These are phyloP conservation scores for Mycosarcoma mackinlayi DNA, from an alignment of 1,284 basidiomycete genomes.

Conservation along the genomic window DNA sequence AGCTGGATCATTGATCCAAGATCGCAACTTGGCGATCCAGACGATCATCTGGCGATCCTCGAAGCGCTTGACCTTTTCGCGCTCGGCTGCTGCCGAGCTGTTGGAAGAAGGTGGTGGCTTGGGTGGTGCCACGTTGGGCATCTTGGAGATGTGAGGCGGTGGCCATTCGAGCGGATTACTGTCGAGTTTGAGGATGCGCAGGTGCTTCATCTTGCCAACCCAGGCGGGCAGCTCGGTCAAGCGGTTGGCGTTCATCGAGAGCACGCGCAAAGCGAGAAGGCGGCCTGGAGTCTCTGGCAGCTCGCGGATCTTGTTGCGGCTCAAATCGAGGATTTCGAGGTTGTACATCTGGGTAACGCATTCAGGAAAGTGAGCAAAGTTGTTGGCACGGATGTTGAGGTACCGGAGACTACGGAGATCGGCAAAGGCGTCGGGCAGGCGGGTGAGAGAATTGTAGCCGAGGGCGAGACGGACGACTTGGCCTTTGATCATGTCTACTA, in stretches of 20 bases:
- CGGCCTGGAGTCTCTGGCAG: conserved; percentile 84
- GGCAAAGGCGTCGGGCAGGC: conserved; percentile 82
- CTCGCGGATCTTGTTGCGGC: conserved; percentile 86
- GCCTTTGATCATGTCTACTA: conserved; percentile 51
- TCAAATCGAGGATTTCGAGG: conserved; percentile 93
- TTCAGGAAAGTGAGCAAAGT: conserved; percentile 83
- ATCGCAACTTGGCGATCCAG: conserved; percentile 57
- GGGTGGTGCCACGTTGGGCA: conserved; percentile 47
- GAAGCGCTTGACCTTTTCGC: conserved; percentile 40
- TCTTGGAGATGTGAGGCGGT: conserved; percentile 56
- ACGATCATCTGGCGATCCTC: conserved; percentile 58
- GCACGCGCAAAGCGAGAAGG: conserved; percentile 79
- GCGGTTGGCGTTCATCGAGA: conserved; percentile 87
- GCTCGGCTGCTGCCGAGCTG: conserved; percentile 65
- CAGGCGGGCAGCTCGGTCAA: conserved; percentile 83
- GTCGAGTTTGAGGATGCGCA: conserved; percentile 87
- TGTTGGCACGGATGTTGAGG: conserved; percentile 90
- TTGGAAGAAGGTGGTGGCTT: conserved; percentile 29
- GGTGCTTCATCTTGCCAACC: conserved; percentile 77
- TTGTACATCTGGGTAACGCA: conserved; percentile 79
- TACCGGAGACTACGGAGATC: conserved; percentile 84
- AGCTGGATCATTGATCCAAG: conserved; percentile 51
- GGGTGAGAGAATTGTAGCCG: conserved; percentile 83
- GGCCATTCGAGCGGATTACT: conserved; percentile 90
- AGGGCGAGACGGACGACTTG: conserved; percentile 77